Evolutionary conservation across 495 filamentous ascomycete species (phyloP).

Genomic region (Lepidopterella palustris): DNA sequence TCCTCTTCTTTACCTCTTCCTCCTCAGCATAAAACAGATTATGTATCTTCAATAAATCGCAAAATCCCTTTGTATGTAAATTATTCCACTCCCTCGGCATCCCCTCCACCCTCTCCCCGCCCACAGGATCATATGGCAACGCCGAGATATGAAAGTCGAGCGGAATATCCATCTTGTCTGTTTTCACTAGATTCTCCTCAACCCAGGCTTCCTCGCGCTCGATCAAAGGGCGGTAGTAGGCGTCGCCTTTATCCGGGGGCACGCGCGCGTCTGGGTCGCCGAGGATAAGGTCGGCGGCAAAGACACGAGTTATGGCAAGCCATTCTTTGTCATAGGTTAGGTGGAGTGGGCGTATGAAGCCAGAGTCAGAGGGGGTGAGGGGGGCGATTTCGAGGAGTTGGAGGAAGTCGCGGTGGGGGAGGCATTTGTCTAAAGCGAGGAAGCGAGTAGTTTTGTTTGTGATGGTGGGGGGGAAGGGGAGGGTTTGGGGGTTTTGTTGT

Average conservation of each 20-base stretch:
- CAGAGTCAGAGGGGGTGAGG: neutral
- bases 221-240: slow-evolving; percentile 56
- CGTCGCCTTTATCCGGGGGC: slow-evolving; percentile 55
- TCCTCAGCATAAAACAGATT: slow-evolving; percentile 69
- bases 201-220: slow-evolving; percentile 66
- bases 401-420: slow-evolving; percentile 70
- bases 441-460: slow-evolving; percentile 74
- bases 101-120: slow-evolving; percentile 30
- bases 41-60: slow-evolving; percentile 64
- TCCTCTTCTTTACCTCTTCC: slow-evolving; percentile 56
- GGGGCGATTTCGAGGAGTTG: slow-evolving; percentile 61
- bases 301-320: slow-evolving; percentile 84
- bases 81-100: slow-evolving; percentile 74
- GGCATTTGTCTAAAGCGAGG: slow-evolving; percentile 83
- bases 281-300: slow-evolving; percentile 54
- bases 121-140: slow-evolving; percentile 52
- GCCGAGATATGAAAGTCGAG: slow-evolving; percentile 72
- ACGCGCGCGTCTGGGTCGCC: slow-evolving; percentile 47
- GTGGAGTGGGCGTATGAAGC: slow-evolving; percentile 32
- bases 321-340: slow-evolving; percentile 89
- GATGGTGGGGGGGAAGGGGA: slow-evolving; percentile 45
- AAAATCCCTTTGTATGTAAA: slow-evolving; percentile 72
- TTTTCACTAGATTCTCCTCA: slow-evolving; percentile 58
- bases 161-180: slow-evolving; percentile 57
- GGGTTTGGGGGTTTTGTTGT: slow-evolving; percentile 10